A percentile compares a stretch with the other conserved stretches of the same genome.
These are phyloP conservation scores for Entoloma clypeatum DNA, from an alignment of 1,284 basidiomycete species.

Conservation along the genomic window DNA sequence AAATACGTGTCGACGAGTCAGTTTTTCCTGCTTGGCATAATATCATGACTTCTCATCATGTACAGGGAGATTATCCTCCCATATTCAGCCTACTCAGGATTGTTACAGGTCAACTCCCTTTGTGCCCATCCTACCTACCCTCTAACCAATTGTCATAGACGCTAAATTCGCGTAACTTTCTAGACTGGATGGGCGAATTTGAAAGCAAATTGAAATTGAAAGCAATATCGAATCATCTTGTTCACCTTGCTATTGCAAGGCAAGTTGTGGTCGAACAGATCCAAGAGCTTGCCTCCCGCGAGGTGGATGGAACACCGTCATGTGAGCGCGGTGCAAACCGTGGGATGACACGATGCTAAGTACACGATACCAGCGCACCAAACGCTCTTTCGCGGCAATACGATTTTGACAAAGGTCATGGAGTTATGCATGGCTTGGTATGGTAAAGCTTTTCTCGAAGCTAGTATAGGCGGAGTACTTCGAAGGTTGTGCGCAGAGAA, in stretches of 20 bases:
- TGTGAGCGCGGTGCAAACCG: slow-evolving; percentile 40
- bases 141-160: slow-evolving; percentile 36
- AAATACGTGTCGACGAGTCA: slow-evolving; percentile 72
- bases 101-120: slow-evolving; percentile 46
- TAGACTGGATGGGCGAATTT: slow-evolving; percentile 72
- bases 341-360: not conserved
- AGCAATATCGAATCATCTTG: slow-evolving; percentile 53
- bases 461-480: slow-evolving; percentile 65
- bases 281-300: slow-evolving; percentile 58
- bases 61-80: slow-evolving; percentile 73
- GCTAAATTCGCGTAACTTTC: slow-evolving; percentile 58
- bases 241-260: slow-evolving; percentile 65
- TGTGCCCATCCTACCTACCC: slow-evolving; percentile 6
- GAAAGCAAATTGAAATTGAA: slow-evolving; percentile 64
- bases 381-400: slow-evolving; percentile 77
- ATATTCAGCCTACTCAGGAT: slow-evolving; percentile 48
- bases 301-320: slow-evolving; percentile 59
- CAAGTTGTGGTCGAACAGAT: slow-evolving; percentile 63
- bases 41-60: slow-evolving; percentile 14
- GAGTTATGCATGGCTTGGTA: slow-evolving; percentile 75
- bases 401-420: slow-evolving; percentile 75
- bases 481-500: slow-evolving; percentile 67
- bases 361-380: slow-evolving; percentile 46
- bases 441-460: slow-evolving; percentile 72
- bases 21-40: slow-evolving; percentile 27